Evolutionary conservation across 805 yeast species (phyloP).

Genomic region (Saccharomycopsis guyanensis): DNA sequence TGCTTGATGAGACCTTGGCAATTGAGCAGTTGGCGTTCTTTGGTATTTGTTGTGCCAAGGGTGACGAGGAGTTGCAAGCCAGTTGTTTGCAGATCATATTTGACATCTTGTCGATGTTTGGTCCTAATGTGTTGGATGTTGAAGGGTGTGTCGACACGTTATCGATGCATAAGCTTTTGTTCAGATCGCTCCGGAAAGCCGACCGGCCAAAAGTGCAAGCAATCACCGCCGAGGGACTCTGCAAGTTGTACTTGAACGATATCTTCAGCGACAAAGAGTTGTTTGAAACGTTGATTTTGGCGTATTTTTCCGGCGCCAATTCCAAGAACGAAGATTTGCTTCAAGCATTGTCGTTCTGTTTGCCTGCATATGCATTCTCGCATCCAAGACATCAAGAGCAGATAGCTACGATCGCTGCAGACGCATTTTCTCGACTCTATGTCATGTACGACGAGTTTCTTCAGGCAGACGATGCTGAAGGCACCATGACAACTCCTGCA

Average conservation of each 20-base stretch:
- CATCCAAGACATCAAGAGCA: slow-evolving; percentile 63
- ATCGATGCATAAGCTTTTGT: slow-evolving; percentile 62
- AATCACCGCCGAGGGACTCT: slow-evolving; percentile 76
- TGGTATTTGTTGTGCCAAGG: slow-evolving; percentile 62
- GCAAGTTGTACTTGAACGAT: slow-evolving; percentile 74
- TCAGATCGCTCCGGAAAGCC: slow-evolving; percentile 51
- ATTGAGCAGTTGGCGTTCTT: slow-evolving; percentile 54
- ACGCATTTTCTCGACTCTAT: slow-evolving; percentile 54
- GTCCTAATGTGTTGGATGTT: slow-evolving; percentile 55
- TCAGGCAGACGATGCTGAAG: slow-evolving; percentile 30
- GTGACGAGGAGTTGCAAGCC: slow-evolving; percentile 52
- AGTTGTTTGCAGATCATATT: slow-evolving; percentile 63
- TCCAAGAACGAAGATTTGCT: slow-evolving; percentile 55
- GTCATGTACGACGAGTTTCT: slow-evolving; percentile 32
- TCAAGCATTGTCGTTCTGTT: slow-evolving; percentile 78
- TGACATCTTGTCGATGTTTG: slow-evolving; percentile 74
- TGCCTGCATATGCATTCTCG: slow-evolving; percentile 82
- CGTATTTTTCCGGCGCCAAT: slow-evolving; percentile 69
- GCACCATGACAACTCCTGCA: slow-evolving; percentile 34
- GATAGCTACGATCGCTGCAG: slow-evolving; percentile 56
- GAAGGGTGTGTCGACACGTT: slow-evolving; percentile 57
- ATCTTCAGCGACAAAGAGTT: slow-evolving; percentile 63
- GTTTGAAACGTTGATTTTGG: slow-evolving; percentile 59
- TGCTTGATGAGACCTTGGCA: slow-evolving; percentile 62
- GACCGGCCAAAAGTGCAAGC: slow-evolving; percentile 64